Conservation (phyloP, 2,329 filamentous ascomycete genomes). For the Calonectria hongkongensis region DNA sequence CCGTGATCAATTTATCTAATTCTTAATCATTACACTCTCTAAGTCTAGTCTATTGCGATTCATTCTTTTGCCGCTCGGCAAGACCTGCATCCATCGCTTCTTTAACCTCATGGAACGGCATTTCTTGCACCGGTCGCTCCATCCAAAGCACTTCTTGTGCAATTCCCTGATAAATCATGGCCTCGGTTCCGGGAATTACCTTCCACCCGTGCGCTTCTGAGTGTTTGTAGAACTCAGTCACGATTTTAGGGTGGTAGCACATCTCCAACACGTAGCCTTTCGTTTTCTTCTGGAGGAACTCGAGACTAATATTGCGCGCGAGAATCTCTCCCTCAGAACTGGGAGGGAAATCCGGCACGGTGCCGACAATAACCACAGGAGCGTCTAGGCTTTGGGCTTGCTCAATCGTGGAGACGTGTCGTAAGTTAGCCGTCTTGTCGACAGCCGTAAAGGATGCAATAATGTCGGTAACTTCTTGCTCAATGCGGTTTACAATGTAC, state of each 20-base stretch:
- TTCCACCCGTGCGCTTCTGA: slow-evolving; percentile 29
- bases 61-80: background rate
- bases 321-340: slow-evolving; percentile 35
- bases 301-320: slow-evolving; percentile 32
- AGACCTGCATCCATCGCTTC: slow-evolving; percentile 14
- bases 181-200: slow-evolving; percentile 40
- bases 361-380: slow-evolving; percentile 38
- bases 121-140: slow-evolving; percentile 38
- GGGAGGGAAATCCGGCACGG: slow-evolving; percentile 43
- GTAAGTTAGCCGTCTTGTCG: background rate
- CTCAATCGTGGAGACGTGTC: slow-evolving; percentile 29
- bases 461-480: slow-evolving; percentile 28
- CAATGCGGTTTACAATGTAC: slow-evolving; percentile 34
- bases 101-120: slow-evolving; percentile 29
- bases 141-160: slow-evolving; percentile 46
- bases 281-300: slow-evolving; percentile 36
- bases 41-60: background rate
- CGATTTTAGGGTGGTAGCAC: slow-evolving; percentile 44
- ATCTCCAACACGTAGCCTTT: slow-evolving; percentile 44
- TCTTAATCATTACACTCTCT: background rate
- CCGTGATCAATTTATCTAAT: background rate
- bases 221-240: slow-evolving; percentile 38
- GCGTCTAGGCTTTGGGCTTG: slow-evolving; percentile 30
- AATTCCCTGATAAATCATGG: slow-evolving; percentile 44
- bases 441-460: slow-evolving; percentile 22